These are phyloP conservation scores for Apium graveolens DNA, from an alignment of 129 eudicot genomes.

Conservation along the genomic window DNA sequence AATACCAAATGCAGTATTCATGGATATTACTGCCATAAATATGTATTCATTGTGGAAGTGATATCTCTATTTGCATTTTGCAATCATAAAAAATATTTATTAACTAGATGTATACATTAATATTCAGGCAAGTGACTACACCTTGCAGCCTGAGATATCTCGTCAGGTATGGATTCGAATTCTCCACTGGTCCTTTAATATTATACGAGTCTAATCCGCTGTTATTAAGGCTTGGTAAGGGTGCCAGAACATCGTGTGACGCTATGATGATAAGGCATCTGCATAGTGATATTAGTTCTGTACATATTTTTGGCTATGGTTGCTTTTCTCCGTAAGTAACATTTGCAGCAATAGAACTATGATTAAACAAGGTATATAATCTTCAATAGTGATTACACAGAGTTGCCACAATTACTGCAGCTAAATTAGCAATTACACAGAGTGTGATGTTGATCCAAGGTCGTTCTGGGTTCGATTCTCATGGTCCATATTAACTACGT, in stretches of 20 bases:
- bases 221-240: not conserved
- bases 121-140: conserved; percentile 62
- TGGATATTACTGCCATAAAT: not conserved
- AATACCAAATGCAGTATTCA: not conserved
- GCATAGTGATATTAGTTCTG: not conserved
- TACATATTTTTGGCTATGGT: not conserved
- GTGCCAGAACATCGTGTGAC: not conserved
- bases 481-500: not conserved
- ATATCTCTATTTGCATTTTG: not conserved
- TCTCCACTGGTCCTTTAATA: not conserved
- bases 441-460: no score
- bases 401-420: not conserved
- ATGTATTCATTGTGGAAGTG: not conserved
- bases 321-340: not conserved
- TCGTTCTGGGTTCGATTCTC: not conserved
- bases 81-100: not conserved
- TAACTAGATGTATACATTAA: not conserved
- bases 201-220: not conserved
- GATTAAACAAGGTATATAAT: not conserved
- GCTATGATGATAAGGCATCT: not conserved
- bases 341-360: not conserved
- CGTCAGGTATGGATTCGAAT: conserved; percentile 48
- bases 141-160: conserved; percentile 72
- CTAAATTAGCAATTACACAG: not conserved
- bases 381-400: not conserved